Base-by-base conservation (phyloP, 345 rosid genomes). In the Adansonia digitata region DNA sequence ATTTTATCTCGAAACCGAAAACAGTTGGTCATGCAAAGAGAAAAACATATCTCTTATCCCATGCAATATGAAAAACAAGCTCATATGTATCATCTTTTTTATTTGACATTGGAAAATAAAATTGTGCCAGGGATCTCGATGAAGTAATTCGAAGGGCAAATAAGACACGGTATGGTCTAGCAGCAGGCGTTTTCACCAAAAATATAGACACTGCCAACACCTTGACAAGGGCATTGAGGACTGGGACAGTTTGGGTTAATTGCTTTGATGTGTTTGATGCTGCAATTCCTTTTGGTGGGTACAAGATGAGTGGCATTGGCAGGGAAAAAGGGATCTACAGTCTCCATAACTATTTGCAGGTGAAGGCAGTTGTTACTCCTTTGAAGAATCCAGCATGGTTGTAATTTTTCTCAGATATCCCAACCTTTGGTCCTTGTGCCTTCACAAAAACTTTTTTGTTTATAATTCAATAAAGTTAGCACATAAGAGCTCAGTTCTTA, bases 321-420 rank as follows among this genome's bases (percentile, higher is more conserved):
- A 80, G 99, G 82, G 99, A 95, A 82, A 95, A 95, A 81, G 98
- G 99, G 1, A 85, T 95, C 26, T 91, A 95, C 88, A 87, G 99
- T 84, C 92, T 95, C 12, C 77, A 75, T 35, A 87, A 85, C 82
- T 95, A 95, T 86, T 87, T 93, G 91, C 99, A 95, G 80, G 90
- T 95, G 69, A 95, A 95, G 84, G 93, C 99, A 43, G 86, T 95
- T 5, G 97, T 95, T n/a, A 84, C 89, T 64, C 86, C 99, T 27
- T 75, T 95, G 80, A 81, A 72, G 69, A 89, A 85, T 71, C 96
- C 99, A 42, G 93, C 98, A 0, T 95, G 99, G 99, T 73, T 95
- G 79, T 94, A 86, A 75, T 71, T 55, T 78, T 42, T 2, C 14
- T 27, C 46, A 7, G 17, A 43, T 66, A 15, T 22, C 15, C 27